A percentile compares a stretch with the other conserved stretches of the same genome.
Conservation (phyloP, 306 rosid genomes). For the Cicer cuneatum region DNA sequence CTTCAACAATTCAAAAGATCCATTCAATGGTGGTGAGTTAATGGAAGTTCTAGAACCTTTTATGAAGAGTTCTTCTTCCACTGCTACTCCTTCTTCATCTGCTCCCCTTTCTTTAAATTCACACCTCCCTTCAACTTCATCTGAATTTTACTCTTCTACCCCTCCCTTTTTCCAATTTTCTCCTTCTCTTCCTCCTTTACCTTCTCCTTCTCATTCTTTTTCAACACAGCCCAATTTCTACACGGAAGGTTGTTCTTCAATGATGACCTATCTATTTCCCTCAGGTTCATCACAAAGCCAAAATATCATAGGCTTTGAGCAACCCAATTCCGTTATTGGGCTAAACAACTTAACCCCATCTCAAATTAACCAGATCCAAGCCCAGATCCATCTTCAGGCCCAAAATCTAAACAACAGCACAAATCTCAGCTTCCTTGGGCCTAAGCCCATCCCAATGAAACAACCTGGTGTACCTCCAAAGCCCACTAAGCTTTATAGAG, state of each 20-base stretch:
- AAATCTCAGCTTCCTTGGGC: slow-evolving; percentile 54
- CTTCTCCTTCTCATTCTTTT: slow-evolving; percentile 27
- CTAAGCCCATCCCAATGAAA: slow-evolving; percentile 77
- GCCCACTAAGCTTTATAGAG: slow-evolving; percentile 89
- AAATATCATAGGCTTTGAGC: slow-evolving; percentile 56
- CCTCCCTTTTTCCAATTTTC: slow-evolving; percentile 15
- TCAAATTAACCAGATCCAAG: slow-evolving; percentile 74
- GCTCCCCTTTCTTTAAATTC: slow-evolving; percentile 37
- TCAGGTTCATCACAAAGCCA: slow-evolving; percentile 53
- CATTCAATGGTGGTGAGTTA: slow-evolving; percentile 75
- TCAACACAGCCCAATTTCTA: slow-evolving; percentile 50
- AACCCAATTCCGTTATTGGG: slow-evolving; percentile 52
- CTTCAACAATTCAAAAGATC: slow-evolving; percentile 55
- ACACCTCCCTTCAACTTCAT: slow-evolving; percentile 29
- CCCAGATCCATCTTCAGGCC: slow-evolving; percentile 56
- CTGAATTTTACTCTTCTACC: slow-evolving; percentile 32
- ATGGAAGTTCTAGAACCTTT: slow-evolving; percentile 99
- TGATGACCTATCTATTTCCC: slow-evolving; percentile 53
- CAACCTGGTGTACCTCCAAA: slow-evolving; percentile 62
- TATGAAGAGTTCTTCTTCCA: slow-evolving; percentile 70
- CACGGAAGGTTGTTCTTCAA: slow-evolving; percentile 48
- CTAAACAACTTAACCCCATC: slow-evolving; percentile 57
- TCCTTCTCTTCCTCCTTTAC: neutral
- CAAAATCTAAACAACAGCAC: neutral
- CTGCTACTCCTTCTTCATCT: slow-evolving; percentile 9